A percentile compares a stretch with the other conserved stretches of the same genome.
Conservation (phyloP, 2,329 filamentous ascomycete genomes). For the Alternaria sp. region DNA sequence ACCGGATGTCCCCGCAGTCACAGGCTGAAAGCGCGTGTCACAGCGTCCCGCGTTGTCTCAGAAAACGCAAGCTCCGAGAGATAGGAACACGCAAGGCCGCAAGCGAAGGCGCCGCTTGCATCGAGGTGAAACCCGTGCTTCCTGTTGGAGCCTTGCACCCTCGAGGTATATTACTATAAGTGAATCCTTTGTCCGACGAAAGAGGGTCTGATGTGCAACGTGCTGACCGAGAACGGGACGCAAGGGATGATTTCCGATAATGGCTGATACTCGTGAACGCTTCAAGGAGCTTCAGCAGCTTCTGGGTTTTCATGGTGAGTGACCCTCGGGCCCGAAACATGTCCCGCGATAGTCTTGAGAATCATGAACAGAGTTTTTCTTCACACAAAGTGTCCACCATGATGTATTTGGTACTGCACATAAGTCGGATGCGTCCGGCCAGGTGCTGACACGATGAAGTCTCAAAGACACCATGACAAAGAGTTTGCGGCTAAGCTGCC, state of each 20-base stretch:
- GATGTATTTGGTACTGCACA: constrained; percentile 12
- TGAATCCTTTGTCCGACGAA: constrained; percentile 9
- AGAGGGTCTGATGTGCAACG: constrained; percentile 16
- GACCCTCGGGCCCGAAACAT: constrained; percentile 9
- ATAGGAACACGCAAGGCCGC: constrained; percentile 6
- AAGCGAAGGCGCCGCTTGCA: constrained; percentile 13
- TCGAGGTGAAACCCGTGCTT: constrained; percentile 14
- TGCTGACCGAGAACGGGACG: constrained; percentile 9
- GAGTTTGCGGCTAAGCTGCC: constrained; percentile 28
- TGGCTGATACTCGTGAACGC: constrained; percentile 7
- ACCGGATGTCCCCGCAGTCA: constrained; percentile 16
- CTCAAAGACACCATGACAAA: constrained; percentile 20
- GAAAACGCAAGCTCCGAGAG: constrained; percentile 11
- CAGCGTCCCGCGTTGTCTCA: constrained; percentile 21
- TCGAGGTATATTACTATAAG: constrained; percentile 18
- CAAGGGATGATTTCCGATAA: constrained; percentile 1
- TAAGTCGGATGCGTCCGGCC: constrained; percentile 26
- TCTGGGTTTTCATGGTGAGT: constrained; percentile 15
- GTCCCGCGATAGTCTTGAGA: constrained; percentile 6
- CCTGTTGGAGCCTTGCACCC: constrained; percentile 5
- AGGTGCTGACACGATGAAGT: constrained; percentile 16
- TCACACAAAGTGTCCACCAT: constrained; percentile 6
- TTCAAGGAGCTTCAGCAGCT: constrained; percentile 3
- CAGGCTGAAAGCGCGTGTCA: constrained; percentile 11
- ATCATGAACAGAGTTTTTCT: constrained; percentile 10